Evolutionary conservation across 768 basidiomycete genomes (phyloP).

Genomic region (Pisolithus albus): DNA sequence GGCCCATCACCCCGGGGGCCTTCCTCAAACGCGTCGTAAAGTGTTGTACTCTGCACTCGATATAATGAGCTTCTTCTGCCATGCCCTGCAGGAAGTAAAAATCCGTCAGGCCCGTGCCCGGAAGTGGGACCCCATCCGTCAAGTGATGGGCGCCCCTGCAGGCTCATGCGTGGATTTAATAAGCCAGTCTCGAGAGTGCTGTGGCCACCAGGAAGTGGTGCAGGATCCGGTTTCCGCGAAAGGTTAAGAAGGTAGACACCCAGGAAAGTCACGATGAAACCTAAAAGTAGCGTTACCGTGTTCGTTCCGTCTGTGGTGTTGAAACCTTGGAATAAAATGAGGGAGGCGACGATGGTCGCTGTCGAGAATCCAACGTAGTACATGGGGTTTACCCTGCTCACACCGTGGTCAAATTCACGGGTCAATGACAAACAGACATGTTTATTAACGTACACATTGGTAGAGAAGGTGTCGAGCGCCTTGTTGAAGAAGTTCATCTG

Average conservation of each 20-base stretch:
- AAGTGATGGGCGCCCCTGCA: conserved; percentile 73
- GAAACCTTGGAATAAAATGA: conserved; percentile 96
- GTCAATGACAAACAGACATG: background rate
- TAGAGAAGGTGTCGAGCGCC: conserved; percentile 92
- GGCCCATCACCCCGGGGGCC: conserved; percentile 43
- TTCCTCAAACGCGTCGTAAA: conserved; percentile 75
- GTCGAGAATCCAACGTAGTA: conserved; percentile 98
- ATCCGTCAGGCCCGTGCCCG: conserved; percentile 22
- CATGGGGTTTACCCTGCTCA: conserved; percentile 84
- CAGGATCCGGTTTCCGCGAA: conserved; percentile 52
- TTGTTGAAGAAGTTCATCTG: conserved; percentile 99
- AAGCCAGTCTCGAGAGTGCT: conserved; percentile 58
- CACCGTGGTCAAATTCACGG: background rate
- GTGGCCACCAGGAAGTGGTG: conserved; percentile 38
- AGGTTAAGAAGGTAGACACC: conserved; percentile 93
- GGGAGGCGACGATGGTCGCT: conserved; percentile 85
- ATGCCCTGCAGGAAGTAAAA: conserved; percentile 36
- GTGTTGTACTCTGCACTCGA: conserved; percentile 53
- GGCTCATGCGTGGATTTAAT: conserved; percentile 71
- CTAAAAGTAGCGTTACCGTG: conserved; percentile 80
- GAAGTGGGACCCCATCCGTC: conserved; percentile 60
- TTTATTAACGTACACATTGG: conserved; percentile 74
- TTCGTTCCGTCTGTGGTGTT: conserved; percentile 80
- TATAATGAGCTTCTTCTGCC: conserved; percentile 62
- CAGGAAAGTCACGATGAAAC: conserved; percentile 89